Evolutionary conservation across 345 rosid species (phyloP).

Genomic region (Gossypium ekmanianum): DNA sequence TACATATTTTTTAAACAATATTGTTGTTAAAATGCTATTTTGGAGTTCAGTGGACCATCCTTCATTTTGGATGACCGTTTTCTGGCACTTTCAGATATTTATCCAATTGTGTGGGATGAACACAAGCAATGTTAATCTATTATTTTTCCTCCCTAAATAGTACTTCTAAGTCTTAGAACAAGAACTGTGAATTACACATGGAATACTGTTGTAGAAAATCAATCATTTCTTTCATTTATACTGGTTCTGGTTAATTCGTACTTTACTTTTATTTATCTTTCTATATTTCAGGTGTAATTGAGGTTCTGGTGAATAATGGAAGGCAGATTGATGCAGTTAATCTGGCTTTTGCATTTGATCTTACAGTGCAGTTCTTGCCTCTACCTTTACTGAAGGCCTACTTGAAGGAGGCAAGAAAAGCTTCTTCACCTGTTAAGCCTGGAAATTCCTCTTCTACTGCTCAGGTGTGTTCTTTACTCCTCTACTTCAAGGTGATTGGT

Average conservation of each 20-base stretch:
- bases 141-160: neutral
- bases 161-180: neutral
- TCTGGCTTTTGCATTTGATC: conserved; percentile 93
- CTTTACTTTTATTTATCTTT: neutral
- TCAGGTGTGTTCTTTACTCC: conserved; percentile 10
- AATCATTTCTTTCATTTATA: neutral
- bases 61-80: neutral
- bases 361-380: conserved; percentile 73
- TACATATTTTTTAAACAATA: neutral
- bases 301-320: conserved; percentile 48
- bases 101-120: neutral
- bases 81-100: neutral
- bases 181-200: neutral
- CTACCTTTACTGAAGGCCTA: conserved; percentile 74
- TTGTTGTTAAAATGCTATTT: neutral
- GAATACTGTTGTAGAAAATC: neutral
- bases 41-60: conserved; percentile 8
- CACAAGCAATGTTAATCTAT: neutral
- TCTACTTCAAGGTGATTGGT: conserved; percentile 2
- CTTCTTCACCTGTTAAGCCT: conserved; percentile 5
- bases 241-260: neutral
- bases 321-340: conserved; percentile 97
- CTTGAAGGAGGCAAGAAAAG: conserved; percentile 69
- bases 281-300: conserved; percentile 1
- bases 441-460: neutral